Base-by-base conservation (phyloP, 2,329 filamentous ascomycete species). In the Rhynchosporium graminicola region DNA sequence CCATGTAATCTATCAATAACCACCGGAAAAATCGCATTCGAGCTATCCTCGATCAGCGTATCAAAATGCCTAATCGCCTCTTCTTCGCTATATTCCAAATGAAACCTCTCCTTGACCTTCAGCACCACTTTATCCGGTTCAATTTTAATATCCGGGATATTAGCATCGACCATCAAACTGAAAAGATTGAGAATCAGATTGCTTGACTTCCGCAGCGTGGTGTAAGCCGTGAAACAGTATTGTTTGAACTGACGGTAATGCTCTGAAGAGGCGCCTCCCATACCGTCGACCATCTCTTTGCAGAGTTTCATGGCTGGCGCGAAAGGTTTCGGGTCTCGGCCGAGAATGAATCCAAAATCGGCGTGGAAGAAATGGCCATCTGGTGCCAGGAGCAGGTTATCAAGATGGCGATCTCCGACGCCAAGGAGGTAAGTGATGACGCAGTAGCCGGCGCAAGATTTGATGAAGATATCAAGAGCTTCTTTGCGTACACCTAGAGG, bases 391-490 rank as follows among this genome's bases (percentile, higher is more conserved):
- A 99, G 86, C 0, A 99, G 85, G 72, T 99, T 99, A 75, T 99
- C 95, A 2, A 98, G 83, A 77, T 99, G 95, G 1, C 95, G 88
- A 74, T 99, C 95, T 26, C 95, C 95, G 2, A 99, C 95, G 38
- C 95, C 96, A 12, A 99, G 85, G 15, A 99, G 90, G 75, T 99
- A 99, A 0, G 96, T 99, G 69, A 99, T 97, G 13, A 99, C 95
- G 75, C 95, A 98, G 77, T 99, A 99, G 40, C 95, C 95, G 0
- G 95, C 95, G 73, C 95, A 97, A 0, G 92, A 97, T 74, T 93
- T 94, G 73, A 98, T 87, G 74, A 97, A 99, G 0, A 89, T 97
- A 69, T 99, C 95, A 78, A 99, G 88, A 0, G 91, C 89, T 73
- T 97, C 94, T 74, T 94, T 93, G 33, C 93, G 89, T 33, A 99